Base-by-base conservation (phyloP, 1,139 yeast species). In the Suhomyces yuchorum region DNA sequence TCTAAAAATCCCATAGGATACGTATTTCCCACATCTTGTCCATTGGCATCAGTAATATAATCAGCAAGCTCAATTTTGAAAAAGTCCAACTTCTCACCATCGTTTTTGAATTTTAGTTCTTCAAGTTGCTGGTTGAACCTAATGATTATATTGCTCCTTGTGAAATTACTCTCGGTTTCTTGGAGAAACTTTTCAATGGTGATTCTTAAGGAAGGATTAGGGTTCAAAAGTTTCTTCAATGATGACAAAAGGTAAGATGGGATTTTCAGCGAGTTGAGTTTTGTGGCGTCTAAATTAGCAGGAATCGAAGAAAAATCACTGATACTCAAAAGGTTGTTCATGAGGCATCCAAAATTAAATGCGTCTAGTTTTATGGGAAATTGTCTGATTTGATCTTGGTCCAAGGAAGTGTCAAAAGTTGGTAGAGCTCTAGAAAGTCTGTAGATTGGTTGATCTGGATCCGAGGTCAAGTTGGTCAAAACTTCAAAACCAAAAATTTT, bases 401-500 rank as follows among this genome's bases (percentile, higher is more conserved):
- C 85, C 4, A 78, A 75, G 38, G 68, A 62, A 8, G 60, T 56
- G n/a, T 51, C 48, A 50, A 66, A 68, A 4, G 59, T 55, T 8
- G 71, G 65, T 47, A 49, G 54, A 33, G 37, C 58, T 40, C 55
- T 51, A 4, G 67, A 60, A 19, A 61, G 51, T 44, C 77, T 59
- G 51, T 73, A 75, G 2, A 77, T 57, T 2, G 80, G 77, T 47
- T 73, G 78, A 47, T 80, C 80, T 3, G 80, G 77, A 50, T 81
- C 85, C 1, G 77, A 67, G 20, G 68, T 69, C 48, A 75, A 59
- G 52, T 76, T 81, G 1, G 86, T 77, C 48, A 87, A 73, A 4
- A 87, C 65, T 63, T 92, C 98, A 58, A 91, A 81, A 1, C 97
- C 97, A 54, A 88, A 87, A 22, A 92, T 63, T 50, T 84, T 86